Base-by-base conservation (phyloP, 1,284 basidiomycete genomes). In the Boletellus deceptivus region DNA sequence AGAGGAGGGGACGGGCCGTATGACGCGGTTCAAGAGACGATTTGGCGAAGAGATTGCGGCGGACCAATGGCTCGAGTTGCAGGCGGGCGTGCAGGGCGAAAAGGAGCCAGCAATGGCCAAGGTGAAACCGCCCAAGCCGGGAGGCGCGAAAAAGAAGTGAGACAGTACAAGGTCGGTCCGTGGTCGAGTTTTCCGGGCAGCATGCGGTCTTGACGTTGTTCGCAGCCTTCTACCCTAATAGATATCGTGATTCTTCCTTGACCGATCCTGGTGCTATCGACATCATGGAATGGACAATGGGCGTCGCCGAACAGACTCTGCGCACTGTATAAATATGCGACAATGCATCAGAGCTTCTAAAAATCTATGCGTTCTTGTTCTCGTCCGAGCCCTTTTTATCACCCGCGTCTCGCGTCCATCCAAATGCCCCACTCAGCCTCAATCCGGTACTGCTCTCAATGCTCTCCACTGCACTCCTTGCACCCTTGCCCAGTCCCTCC, bases 1-100 rank as follows among this genome's bases (percentile, higher is more conserved):
- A 53, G 82, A 80, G 54, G 82, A 82, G 46, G 75, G 78, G 49
- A 81, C 83, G 1, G 91, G 91, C 16, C 75, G 91, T 9, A 72
- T 94, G 59, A 89, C 90, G 4, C 75, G 90, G 57, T 95, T 93
- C 71, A 88, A 77, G 69, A 80, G 82, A 61, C 77, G 77, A 53
- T 94, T 93, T 63, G 88, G 83, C 44, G 82, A 77, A 22, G 69
- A 82, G 4, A 77, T 80, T 16, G 75, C 66, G 3, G 67, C 69
- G 24, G 72, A 73, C 14, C 68, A 72, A 49, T 68, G 68, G 65
- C 20, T 60, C 0, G 55, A 49, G 16, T 38, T 67, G 48, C 65
- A 70, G 47, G 46, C 52, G 5, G 47, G 56, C 8, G 50, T 65
- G 6, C 57, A 63, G 48, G 58, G 64, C 11, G 62, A 68, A 16